Conservation (phyloP, 2,329 filamentous ascomycete species). For the Ramularia collo-cygni region DNA sequence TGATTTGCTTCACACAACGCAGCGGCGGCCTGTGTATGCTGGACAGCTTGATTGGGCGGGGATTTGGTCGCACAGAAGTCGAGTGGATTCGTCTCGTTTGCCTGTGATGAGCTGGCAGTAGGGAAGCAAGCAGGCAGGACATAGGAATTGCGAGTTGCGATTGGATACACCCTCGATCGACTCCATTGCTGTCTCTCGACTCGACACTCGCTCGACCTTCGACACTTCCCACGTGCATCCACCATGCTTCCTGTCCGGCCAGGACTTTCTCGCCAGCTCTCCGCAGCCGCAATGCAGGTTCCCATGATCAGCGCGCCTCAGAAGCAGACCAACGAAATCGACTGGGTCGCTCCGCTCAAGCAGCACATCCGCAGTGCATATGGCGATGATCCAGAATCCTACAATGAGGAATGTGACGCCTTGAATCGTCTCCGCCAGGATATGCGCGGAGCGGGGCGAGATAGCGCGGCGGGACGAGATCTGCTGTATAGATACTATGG, state of each 20-base stretch:
- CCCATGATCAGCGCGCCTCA: slow-evolving; percentile 94
- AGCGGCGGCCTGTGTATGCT: no score
- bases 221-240: slow-evolving; percentile 21
- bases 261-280: slow-evolving; percentile 27
- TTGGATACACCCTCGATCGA: no score
- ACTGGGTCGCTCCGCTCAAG: slow-evolving; percentile 92
- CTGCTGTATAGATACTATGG: slow-evolving; percentile 96
- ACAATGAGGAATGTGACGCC: slow-evolving; percentile 89
- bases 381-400: slow-evolving; percentile 92
- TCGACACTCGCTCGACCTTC: no score
- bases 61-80: no score
- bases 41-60: no score
- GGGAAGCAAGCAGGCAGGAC: no score
- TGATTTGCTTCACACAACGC: no score
- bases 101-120: no score
- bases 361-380: slow-evolving; percentile 88
- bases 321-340: slow-evolving; percentile 93
- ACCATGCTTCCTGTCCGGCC: slow-evolving; percentile 34
- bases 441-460: slow-evolving; percentile 94
- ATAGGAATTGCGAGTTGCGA: no score
- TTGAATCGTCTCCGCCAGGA: slow-evolving; percentile 94
- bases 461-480: slow-evolving; percentile 88
- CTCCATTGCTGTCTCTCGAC: no score
- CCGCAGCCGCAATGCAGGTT: slow-evolving; percentile 63
- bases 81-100: no score